A percentile compares a stretch with the other conserved stretches of the same genome.
Evolutionary conservation across 2,329 filamentous ascomycete genomes (phyloP).

Genomic region (Shiraia bambusicola): DNA sequence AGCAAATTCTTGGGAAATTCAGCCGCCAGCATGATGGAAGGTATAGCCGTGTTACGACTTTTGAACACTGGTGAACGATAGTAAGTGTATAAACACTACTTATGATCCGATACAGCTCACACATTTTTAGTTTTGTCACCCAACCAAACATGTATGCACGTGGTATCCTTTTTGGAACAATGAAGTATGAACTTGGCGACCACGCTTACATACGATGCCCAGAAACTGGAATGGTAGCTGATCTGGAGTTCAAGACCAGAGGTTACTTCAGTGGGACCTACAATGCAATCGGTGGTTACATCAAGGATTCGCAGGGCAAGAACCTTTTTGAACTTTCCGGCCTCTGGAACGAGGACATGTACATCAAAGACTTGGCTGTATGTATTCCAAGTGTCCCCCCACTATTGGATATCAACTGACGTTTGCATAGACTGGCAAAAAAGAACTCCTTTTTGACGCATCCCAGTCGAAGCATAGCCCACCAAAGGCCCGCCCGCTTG

Average conservation of each 20-base stretch:
- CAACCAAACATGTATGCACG: slow-evolving; percentile 99
- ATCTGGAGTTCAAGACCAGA: slow-evolving; percentile 98
- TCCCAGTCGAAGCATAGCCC: slow-evolving; percentile 72
- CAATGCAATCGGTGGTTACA: slow-evolving; percentile 89
- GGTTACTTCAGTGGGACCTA: slow-evolving; percentile 96
- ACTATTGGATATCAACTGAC: slow-evolving; percentile 1
- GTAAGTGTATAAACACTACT: slow-evolving; percentile 53
- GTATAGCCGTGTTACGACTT: slow-evolving; percentile 81
- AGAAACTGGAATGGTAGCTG: slow-evolving; percentile 80
- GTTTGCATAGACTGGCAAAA: slow-evolving; percentile 74
- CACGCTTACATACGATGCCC: slow-evolving; percentile 92
- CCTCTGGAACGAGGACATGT: slow-evolving; percentile 94
- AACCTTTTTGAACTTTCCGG: slow-evolving; percentile 85
- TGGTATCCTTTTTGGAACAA: slow-evolving; percentile 95
- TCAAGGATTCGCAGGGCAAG: slow-evolving; percentile 86
- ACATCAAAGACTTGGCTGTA: slow-evolving; percentile 78
- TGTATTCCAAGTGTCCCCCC: slow-evolving; percentile 26
- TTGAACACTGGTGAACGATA: slow-evolving; percentile 88
- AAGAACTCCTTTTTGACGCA: slow-evolving; percentile 87
- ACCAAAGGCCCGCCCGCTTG: slow-evolving; percentile 72
- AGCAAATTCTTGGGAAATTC: slow-evolving; percentile 97
- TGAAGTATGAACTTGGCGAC: slow-evolving; percentile 98
- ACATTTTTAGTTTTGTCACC: slow-evolving; percentile 71
- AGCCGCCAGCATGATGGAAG: slow-evolving; percentile 97
- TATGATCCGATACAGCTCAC: slow-evolving; percentile 10